These are phyloP conservation scores for Botrytis deweyae DNA, from an alignment of 2,329 filamentous ascomycete genomes.

Conservation along the genomic window DNA sequence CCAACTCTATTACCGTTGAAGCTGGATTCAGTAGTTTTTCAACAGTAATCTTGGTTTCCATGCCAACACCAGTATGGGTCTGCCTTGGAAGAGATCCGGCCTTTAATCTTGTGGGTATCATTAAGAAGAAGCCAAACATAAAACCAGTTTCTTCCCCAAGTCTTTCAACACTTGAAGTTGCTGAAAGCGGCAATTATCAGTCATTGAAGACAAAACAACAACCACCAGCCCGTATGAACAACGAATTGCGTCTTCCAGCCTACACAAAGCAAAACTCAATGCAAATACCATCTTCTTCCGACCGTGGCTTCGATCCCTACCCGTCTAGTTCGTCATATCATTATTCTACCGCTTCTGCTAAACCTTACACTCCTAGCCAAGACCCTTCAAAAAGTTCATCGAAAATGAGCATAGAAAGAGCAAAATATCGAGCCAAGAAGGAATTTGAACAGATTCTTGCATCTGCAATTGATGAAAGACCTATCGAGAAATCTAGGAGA, in stretches of 20 bases:
- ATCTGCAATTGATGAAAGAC: no score
- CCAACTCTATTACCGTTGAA: background rate
- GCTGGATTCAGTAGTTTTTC: background rate
- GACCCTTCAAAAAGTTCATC: no score
- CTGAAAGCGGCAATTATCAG: background rate
- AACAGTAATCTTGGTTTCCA: background rate
- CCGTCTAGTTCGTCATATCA: background rate
- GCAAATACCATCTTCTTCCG: background rate
- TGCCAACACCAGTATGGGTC: background rate
- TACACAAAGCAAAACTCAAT: no score
- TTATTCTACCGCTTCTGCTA: no score
- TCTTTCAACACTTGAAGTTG: rapidly evolving
- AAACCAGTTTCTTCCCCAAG: background rate
- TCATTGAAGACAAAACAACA: background rate
- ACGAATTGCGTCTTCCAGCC: no score
- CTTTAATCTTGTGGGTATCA: background rate
- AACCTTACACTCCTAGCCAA: no score
- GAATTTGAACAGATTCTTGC: no score
- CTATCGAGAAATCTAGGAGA: no score
- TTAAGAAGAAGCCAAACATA: background rate
- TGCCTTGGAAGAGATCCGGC: background rate
- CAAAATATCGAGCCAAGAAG: no score
- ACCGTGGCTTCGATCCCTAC: background rate
- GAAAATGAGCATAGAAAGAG: no score
- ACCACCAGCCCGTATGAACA: background rate